phyloP scores from a whole-genome alignment of 768 basidiomycete genomes.

The Russula sp. region DNA sequence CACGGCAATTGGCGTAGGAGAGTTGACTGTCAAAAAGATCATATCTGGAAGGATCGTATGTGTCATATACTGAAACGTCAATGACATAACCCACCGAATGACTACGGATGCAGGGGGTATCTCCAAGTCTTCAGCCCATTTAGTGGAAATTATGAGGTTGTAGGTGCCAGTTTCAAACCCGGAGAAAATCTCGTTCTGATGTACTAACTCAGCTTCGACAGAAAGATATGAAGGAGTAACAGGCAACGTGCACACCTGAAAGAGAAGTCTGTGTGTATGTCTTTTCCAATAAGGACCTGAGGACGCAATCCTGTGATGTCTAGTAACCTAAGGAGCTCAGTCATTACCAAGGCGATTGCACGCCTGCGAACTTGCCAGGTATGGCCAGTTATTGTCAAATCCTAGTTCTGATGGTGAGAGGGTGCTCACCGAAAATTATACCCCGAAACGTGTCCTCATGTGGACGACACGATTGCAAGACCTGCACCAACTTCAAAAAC shows the following conservation, averaged over 20 bases:
- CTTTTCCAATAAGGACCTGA: slow-evolving; percentile 44
- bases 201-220: neutral
- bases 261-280: slow-evolving; percentile 36
- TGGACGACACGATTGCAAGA: slow-evolving; percentile 53
- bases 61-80: neutral
- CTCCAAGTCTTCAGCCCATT: slow-evolving; percentile 57
- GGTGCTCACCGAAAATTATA: slow-evolving; percentile 54
- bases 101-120: slow-evolving; percentile 56
- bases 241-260: slow-evolving; percentile 35
- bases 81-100: slow-evolving; percentile 50
- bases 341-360: slow-evolving; percentile 54
- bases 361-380: slow-evolving; percentile 48
- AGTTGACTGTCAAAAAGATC: slow-evolving; percentile 62
- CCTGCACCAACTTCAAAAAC: slow-evolving; percentile 56
- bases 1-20: slow-evolving; percentile 55
- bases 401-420: neutral
- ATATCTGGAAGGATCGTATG: slow-evolving; percentile 42
- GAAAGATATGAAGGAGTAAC: neutral
- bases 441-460: slow-evolving; percentile 61
- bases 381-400: neutral
- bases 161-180: slow-evolving; percentile 53
- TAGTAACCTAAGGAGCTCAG: slow-evolving; percentile 55
- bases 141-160: slow-evolving; percentile 64
- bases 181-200: slow-evolving; percentile 48
- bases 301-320: slow-evolving; percentile 57